A percentile compares a stretch with the other conserved stretches of the same genome.
Evolutionary conservation across 306 rosid genomes (phyloP).

Genomic region (Cotoneaster glaucophyllus): DNA sequence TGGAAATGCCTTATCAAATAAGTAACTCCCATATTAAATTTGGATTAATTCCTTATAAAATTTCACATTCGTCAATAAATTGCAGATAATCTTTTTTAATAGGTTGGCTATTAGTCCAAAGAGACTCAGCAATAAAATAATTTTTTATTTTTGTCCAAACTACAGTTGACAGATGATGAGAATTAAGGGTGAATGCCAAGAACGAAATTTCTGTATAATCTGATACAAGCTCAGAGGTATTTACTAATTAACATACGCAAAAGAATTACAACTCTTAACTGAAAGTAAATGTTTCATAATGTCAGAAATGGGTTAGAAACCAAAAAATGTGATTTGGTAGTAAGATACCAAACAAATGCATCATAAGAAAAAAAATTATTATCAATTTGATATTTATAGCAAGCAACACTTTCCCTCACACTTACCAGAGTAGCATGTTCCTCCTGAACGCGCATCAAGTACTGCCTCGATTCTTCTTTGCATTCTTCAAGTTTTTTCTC

Average conservation of each 20-base stretch:
- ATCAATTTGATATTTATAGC: constrained; percentile 2
- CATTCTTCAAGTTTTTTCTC: constrained; percentile 53
- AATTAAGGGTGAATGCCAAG: background rate
- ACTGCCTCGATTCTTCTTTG: constrained; percentile 66
- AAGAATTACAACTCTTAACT: background rate
- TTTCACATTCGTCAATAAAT: background rate
- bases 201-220: background rate
- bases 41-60: background rate
- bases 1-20: background rate
- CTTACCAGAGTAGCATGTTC: constrained; percentile 67
- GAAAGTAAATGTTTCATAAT: background rate
- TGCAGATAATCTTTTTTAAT: background rate
- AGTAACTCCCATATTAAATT: background rate
- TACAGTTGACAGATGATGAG: background rate
- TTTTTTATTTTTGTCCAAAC: background rate
- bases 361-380: constrained; percentile 3
- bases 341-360: background rate
- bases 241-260: background rate
- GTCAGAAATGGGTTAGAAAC: background rate
- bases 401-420: constrained; percentile 18
- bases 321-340: background rate
- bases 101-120: background rate
- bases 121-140: background rate
- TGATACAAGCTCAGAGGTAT: background rate
- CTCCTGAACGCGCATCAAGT: constrained; percentile 53